Evolutionary conservation across 352 stramenopile species (phyloP), one percentile per base, ranked within the genome.

Genomic region (Globisporangium takayamanum): DNA sequence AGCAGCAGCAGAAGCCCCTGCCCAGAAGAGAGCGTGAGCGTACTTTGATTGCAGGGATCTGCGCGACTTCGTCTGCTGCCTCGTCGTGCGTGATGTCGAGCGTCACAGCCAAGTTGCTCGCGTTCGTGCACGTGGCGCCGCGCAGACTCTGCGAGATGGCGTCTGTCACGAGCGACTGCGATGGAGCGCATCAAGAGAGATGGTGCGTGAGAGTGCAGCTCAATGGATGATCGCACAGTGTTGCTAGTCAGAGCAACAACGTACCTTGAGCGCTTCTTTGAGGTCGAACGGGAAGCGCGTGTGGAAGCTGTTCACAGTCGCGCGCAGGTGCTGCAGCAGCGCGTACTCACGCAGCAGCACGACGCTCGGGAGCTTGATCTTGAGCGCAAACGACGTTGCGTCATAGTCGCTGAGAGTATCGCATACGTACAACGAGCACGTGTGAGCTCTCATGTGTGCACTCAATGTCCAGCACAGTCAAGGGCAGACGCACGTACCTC

Each of bases 181-280:
- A 6, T 1, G 47, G 4, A n/a, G 50, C 0, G 11, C 6, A 49
- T 6, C 44, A 22, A 8, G 39, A 26, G 16, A 47, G 28, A 33
- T 5, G 28, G 28, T 33, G 28, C 1, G 28, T 33, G 28, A 33
- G 28, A 5, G 14, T 30, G 44, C 4, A 28, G 33, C 18, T 15
- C 11, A 12, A 36, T 4, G 8, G 12, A 14, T 22, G 26, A 22
- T 0, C 10, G 52, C 3, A 18, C 33, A 45, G 4, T 42, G 44
- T 18, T n/a, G 42, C 33, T 30, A 58, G 12, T 5, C 3, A 22
- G 48, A 4, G 3, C n/a, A n/a, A 36, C 57, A 44, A 51, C 50
- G 30, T 41, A 90, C 84, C 76, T 92, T 91, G 53, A 94, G 68
- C 50, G 79, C 71, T 59, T 94, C 84, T 57, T 94, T 94, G 51